Evolutionary conservation across 345 rosid species (phyloP).

Genomic region (Populus alba): DNA sequence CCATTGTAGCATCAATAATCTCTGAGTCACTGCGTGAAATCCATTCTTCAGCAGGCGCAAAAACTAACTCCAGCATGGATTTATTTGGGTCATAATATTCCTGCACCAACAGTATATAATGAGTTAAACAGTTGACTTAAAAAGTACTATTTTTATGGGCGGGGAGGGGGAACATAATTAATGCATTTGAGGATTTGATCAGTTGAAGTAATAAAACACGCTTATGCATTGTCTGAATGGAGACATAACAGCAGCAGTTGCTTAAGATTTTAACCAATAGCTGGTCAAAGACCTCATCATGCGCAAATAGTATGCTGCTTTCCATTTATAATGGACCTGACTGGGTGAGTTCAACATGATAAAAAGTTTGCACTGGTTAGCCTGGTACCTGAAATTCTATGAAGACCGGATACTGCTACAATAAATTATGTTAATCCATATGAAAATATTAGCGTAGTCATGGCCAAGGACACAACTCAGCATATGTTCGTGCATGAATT

Average conservation of each 20-base stretch:
- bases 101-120: slow-evolving; percentile 27
- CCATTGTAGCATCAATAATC: slow-evolving; percentile 89
- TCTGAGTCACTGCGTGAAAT: slow-evolving; percentile 70
- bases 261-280: not conserved
- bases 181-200: slow-evolving; percentile 3
- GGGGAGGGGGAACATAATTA: not conserved
- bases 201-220: not conserved
- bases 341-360: not conserved
- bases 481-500: not conserved
- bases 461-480: not conserved
- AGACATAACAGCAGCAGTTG: not conserved
- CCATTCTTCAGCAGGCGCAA: slow-evolving; percentile 98
- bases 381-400: not conserved
- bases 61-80: slow-evolving; percentile 94
- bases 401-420: not conserved
- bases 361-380: not conserved
- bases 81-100: slow-evolving; percentile 85
- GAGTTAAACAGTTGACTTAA: not conserved
- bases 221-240: not conserved
- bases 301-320: not conserved
- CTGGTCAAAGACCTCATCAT: not conserved
- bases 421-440: not conserved
- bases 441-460: not conserved
- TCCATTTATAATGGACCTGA: not conserved
- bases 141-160: not conserved